Evolutionary conservation across 805 yeast genomes (phyloP), one percentile per base, ranked within the genome.

Genomic region (Yarrowia porcina): DNA sequence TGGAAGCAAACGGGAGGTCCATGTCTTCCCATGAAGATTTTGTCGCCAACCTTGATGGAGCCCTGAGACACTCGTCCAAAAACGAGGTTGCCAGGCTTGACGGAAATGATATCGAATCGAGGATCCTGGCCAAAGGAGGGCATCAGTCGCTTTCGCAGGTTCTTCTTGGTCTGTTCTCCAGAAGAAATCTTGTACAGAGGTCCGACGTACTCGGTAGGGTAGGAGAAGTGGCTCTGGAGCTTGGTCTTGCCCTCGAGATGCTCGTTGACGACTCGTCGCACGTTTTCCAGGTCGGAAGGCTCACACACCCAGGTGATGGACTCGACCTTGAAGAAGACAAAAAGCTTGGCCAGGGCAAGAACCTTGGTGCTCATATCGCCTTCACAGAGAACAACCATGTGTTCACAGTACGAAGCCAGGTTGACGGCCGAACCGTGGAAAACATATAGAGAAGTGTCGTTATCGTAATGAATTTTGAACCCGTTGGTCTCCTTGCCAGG

Each of bases 301-400:
- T 52, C 59, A n/a, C 44, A 35, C 12, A 52, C 59, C 59, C 59
- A 52, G 59, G 59, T 52, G 33, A 52, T 36, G 42, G 59, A 52
- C 44, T 52, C 59, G 21, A 52, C 59, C 42, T 36, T 52, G 59
- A 52, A 52, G 33, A 52, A 52, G 13, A 35, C 59, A 25, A 52
- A 52, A 13, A 52, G 44, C 33, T 52, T 52, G 23, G 59, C 59
- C 25, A 52, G 27, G 36, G 59, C 20, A 11, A 52, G 59, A 13
- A 52, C 59, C 44, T 36, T 35, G 12, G 30, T 17, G 6, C 44
- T 23, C 59, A 52, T 52, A 17, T 52, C 44, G 21, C 59, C 59
- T 11, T 52, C 59, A 17, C 59, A 52, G 10, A 52, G 33, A 6
- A 52, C 59, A 17, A 52, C 59, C 59, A 52, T 52, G 44, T 52